Evolutionary conservation across 169 alveolate genomes (phyloP), one percentile per base, ranked within the genome.

Genomic region (Cryptosporidium tyzzeri): DNA sequence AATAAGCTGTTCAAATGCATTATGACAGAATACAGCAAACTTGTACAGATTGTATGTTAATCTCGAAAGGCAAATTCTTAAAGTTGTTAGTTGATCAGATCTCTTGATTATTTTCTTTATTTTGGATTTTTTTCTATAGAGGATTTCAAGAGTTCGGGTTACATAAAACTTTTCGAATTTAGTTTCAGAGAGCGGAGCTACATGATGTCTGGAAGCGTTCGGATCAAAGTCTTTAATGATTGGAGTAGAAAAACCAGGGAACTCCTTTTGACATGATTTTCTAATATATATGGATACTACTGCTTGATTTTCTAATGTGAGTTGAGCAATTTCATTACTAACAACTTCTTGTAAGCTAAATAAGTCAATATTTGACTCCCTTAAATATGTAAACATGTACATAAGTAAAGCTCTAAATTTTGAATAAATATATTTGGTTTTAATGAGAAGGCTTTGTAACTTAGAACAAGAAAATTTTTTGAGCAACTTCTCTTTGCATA

Each of bases 401-500:
- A 0, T 65, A 4, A 65, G 26, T 31, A 31, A 14, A 7, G 48
- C 3, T 31, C 0, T 35, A 3, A 65, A 7, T 65, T 65, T 65
- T 0, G 12, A 1, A 14, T 65, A 33, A 14, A 33, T 35, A 33
- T 65, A 65, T 10, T n/a, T 31, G 0, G 12, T 26, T 65, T 65
- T 65, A 16, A 18, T 12, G 0, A 65, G 23, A 21, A 65, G 33
- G 9, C 50, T 26, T 14, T n/a, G 10, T n/a, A 65, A 16, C 33
- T 65, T 31, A 39, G 0, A 5, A 16, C 71, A 65, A 65, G 53
- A 33, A 65, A 65, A 33, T 35, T 53, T 2, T 35, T 29, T 65
- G 23, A 65, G 71, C 6, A 33, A 23, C 5, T 31, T 65, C 33
- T 65, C 71, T 35, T n/a, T 31, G 71, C 71, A 65, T 8, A 12